These are phyloP conservation scores for Peziza echinospora DNA, from an alignment of 495 filamentous ascomycete species.

Conservation along the genomic window DNA sequence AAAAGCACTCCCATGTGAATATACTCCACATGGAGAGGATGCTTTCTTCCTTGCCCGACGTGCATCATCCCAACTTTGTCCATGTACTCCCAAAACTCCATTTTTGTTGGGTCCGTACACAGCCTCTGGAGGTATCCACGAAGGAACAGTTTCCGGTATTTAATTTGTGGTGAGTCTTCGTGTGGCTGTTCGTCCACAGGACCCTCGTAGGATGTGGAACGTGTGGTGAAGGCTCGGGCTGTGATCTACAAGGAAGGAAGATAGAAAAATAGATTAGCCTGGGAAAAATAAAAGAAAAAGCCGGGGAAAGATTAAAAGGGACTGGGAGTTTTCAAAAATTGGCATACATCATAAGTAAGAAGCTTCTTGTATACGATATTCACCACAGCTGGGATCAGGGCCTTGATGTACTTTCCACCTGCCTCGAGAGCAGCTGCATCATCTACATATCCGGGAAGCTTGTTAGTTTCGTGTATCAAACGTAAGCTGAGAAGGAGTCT, in stretches of 20 bases:
- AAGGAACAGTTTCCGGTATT: constrained; percentile 56
- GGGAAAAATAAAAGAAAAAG: neutral
- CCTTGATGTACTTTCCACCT: constrained; percentile 51
- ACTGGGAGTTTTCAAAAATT: too few relatives aligned
- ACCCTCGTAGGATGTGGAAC: constrained; percentile 39
- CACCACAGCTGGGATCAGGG: constrained; percentile 46
- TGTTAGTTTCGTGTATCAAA: neutral
- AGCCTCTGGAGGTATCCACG: constrained; percentile 46
- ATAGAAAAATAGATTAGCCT: neutral
- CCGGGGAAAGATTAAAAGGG: too few relatives aligned
- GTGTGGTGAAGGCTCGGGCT: constrained; percentile 43
- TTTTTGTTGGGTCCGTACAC: constrained; percentile 45
- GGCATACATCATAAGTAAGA: constrained; percentile 37
- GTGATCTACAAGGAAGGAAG: constrained; percentile 28
- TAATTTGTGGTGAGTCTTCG: constrained; percentile 46
- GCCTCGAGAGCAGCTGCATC: constrained; percentile 44
- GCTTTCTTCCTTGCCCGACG: constrained; percentile 35
- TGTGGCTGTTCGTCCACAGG: constrained; percentile 37
- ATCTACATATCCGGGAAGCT: constrained; percentile 20
- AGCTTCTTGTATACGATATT: constrained; percentile 66
- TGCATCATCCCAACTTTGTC: constrained; percentile 44
- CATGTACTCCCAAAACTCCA: constrained; percentile 59
- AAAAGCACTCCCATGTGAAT: constrained; percentile 49
- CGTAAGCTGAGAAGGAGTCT: neutral
- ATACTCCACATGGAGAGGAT: constrained; percentile 52